Evolutionary conservation across 345 rosid genomes (phyloP), one percentile per base, ranked within the genome.

Genomic region (Acer negundo): DNA sequence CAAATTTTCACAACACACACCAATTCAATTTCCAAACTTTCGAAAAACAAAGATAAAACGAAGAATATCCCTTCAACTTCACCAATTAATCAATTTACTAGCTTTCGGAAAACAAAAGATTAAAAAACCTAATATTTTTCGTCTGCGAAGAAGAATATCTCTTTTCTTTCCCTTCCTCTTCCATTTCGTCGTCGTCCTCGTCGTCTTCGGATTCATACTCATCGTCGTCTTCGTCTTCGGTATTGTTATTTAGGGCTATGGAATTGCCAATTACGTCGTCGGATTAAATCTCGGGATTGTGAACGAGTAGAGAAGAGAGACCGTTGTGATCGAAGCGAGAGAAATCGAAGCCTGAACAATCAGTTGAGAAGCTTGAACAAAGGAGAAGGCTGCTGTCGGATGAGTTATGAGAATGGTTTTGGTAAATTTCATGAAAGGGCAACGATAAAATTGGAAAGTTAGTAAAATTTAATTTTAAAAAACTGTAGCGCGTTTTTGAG

Each of bases 201-300:
- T 78, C 90, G 0, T 83, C 90, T 0, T 78, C 94, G 0, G 82
- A 89, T 2, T 79, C 88, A 0, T 70, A 74, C 0, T 59, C 78
- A 0, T 85, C 89, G 0, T 81, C 89, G 0, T 80, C 87, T 1
- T 80, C 85, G 7, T 82, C 63, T 2, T 71, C 81, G 19, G 20
- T 62, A 8, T 51, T 47, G 17, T 65, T 42, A 8, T 42, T 71
- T 28, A 68, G 68, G 63, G 63, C 61, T 61, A 78, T 74, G 35
- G 77, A 75, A 70, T 46, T 46, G 49, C 10, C 49, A 9, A 10
- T 46, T 10, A 59, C 40, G 1, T 77, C 71, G 59, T 85, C 86
- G 19, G 88, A 82, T 70, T 86, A 92, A 80, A 94, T 92, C 87
- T 94, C 95, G 42, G 99, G 98, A 86, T 96, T 98, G 83, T 96